Percentiles rank a stretch among this genome's conserved stretches.
Evolutionary conservation across 129 eudicot species (phyloP).

Genomic region (Deinandra increscens): DNA sequence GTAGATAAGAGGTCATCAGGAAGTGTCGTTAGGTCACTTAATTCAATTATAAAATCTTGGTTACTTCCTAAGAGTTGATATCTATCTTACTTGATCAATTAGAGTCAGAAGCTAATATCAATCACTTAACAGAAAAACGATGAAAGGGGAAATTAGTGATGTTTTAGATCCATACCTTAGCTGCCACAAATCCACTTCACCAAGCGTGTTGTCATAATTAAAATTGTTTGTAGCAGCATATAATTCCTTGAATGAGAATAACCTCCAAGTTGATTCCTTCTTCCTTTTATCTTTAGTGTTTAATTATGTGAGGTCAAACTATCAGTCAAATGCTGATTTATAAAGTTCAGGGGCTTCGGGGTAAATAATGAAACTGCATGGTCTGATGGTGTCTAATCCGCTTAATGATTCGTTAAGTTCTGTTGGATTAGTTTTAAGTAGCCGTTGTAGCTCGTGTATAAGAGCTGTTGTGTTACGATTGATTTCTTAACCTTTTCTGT

Average conservation of each 20-base stretch:
- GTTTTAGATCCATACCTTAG: slow-evolving; percentile 78
- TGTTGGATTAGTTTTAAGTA: too few relatives aligned
- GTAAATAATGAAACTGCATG: too few relatives aligned
- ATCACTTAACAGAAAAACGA: background rate
- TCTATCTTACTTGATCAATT: background rate
- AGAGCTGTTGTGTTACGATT: too few relatives aligned
- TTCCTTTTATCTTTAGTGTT: slow-evolving; percentile 54
- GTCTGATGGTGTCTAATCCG: too few relatives aligned
- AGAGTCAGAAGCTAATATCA: background rate
- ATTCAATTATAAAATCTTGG: background rate
- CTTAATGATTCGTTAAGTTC: too few relatives aligned
- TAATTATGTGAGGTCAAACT: too few relatives aligned
- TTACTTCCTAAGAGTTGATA: background rate
- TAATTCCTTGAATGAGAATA: slow-evolving; percentile 69
- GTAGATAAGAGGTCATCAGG: background rate
- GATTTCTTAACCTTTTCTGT: too few relatives aligned
- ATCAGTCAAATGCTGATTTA: too few relatives aligned
- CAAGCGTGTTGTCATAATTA: slow-evolving; percentile 63
- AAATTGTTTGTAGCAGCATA: slow-evolving; percentile 61
- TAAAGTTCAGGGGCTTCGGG: too few relatives aligned
- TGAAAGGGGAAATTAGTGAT: background rate
- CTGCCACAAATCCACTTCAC: slow-evolving; percentile 84
- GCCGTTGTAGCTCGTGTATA: too few relatives aligned
- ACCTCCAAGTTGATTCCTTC: slow-evolving; percentile 66
- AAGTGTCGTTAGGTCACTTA: too few relatives aligned